These are phyloP conservation scores for Anthracocystis walkeri DNA, from an alignment of 1,284 basidiomycete species.

Conservation along the genomic window DNA sequence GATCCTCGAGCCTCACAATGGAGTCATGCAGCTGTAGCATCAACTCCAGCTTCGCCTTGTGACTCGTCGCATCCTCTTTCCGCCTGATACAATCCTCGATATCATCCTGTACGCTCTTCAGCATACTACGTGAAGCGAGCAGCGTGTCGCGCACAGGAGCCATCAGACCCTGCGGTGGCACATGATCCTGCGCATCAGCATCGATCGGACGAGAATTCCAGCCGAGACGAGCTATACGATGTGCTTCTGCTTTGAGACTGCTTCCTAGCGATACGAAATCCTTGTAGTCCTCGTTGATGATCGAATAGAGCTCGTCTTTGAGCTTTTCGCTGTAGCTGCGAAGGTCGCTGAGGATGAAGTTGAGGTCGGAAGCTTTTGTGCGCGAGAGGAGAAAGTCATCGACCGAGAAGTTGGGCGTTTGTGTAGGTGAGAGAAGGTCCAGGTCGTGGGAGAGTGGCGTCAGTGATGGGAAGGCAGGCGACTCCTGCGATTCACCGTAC, in stretches of 20 bases:
- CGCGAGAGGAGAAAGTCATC: slow-evolving; percentile 90
- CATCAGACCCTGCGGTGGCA: slow-evolving; percentile 26
- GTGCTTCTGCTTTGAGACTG: slow-evolving; percentile 44
- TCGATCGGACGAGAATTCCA: slow-evolving; percentile 18
- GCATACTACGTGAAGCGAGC: slow-evolving; percentile 68
- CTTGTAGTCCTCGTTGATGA: slow-evolving; percentile 98
- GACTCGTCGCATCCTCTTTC: slow-evolving; percentile 77
- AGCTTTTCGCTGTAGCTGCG: slow-evolving; percentile 84
- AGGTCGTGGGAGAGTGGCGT: slow-evolving; percentile 84
- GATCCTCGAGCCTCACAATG: slow-evolving; percentile 81
- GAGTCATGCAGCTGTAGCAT: slow-evolving; percentile 90
- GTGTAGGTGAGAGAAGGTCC: slow-evolving; percentile 76
- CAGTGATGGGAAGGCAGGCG: slow-evolving; percentile 75
- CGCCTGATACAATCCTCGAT: slow-evolving; percentile 80
- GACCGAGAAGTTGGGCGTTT: slow-evolving; percentile 76
- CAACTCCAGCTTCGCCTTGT: slow-evolving; percentile 81
- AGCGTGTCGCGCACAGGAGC: slow-evolving; percentile 45
- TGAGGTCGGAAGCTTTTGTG: slow-evolving; percentile 82
- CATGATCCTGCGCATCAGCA: background rate
- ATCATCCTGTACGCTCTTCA: slow-evolving; percentile 81
- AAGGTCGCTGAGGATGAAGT: slow-evolving; percentile 86
- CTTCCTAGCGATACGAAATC: slow-evolving; percentile 91
- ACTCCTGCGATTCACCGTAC: background rate
- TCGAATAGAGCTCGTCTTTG: slow-evolving; percentile 89
- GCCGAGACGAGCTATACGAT: slow-evolving; percentile 42